A percentile compares a stretch with the other conserved stretches of the same genome.
Evolutionary conservation across 768 basidiomycete genomes (phyloP).

Genomic region (Hortiboletus campestris): DNA sequence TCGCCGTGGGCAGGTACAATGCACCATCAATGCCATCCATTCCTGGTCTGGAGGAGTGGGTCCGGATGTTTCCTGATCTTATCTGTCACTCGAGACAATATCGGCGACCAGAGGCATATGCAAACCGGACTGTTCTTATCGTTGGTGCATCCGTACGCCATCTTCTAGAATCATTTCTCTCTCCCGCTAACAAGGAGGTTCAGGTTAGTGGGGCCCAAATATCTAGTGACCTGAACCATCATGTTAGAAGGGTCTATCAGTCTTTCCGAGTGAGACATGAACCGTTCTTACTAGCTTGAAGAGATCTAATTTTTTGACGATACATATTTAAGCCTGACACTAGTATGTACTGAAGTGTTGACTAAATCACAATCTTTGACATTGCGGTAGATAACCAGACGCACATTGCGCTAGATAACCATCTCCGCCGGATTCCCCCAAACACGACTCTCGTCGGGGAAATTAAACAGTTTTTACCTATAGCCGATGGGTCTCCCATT

Average conservation of each 20-base stretch:
- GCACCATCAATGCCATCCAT: slow-evolving; percentile 16
- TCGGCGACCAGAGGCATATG: slow-evolving; percentile 36
- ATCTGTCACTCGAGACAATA: slow-evolving; percentile 44
- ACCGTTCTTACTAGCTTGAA: background rate
- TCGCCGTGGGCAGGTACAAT: slow-evolving; percentile 10
- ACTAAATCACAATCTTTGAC: background rate
- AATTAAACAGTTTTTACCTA: slow-evolving; percentile 7
- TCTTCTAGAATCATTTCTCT: background rate
- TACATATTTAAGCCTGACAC: slow-evolving; percentile 2
- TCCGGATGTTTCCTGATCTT: slow-evolving; percentile 30
- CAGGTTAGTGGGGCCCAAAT: slow-evolving; percentile 8
- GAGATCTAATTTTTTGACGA: background rate
- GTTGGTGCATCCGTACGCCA: slow-evolving; percentile 31
- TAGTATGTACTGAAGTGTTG: background rate
- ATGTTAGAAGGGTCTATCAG: slow-evolving; percentile 6
- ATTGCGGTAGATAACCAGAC: background rate
- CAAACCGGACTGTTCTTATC: slow-evolving; percentile 40
- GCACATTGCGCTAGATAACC: background rate
- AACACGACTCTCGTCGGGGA: slow-evolving; percentile 16
- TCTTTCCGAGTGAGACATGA: slow-evolving; percentile 11
- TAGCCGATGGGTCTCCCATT: slow-evolving; percentile 5
- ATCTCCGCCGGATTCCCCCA: slow-evolving; percentile 1
- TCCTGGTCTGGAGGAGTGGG: slow-evolving; percentile 12
- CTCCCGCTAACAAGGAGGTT: background rate
- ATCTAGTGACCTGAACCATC: slow-evolving; percentile 13